These are phyloP conservation scores for Galerina marginata DNA, from an alignment of 768 basidiomycete species.

Conservation along the genomic window DNA sequence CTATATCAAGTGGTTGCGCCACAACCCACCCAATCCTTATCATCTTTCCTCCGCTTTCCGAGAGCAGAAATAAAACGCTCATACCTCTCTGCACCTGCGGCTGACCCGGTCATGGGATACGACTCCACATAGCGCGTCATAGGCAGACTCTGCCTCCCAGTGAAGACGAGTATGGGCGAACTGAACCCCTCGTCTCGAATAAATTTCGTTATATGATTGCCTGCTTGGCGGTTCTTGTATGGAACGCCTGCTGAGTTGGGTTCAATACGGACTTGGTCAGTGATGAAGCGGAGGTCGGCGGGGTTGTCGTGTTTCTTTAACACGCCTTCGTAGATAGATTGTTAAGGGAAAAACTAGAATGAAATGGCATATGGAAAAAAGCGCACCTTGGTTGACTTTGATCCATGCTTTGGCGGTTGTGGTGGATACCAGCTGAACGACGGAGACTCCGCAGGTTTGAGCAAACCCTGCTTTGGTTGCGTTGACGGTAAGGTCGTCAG, in stretches of 20 bases:
- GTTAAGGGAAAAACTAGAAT: neutral
- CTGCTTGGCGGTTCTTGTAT: conserved; percentile 10
- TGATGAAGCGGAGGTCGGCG: conserved; percentile 13
- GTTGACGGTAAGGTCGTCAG: conserved; percentile 26
- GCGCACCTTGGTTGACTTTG: conserved; percentile 27
- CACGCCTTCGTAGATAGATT: conserved; percentile 1
- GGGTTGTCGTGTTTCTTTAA: conserved; percentile 15
- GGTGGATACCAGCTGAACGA: conserved; percentile 28
- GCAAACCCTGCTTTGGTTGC: conserved; percentile 23
- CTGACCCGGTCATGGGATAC: conserved; percentile 12
- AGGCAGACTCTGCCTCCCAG: neutral
- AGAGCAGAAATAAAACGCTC: conserved; percentile 15
- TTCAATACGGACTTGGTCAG: conserved; percentile 17
- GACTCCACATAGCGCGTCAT: conserved; percentile 14
- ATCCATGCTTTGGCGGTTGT: conserved; percentile 31
- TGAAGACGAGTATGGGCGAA: conserved; percentile 17
- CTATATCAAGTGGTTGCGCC: neutral
- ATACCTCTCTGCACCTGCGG: conserved; percentile 5
- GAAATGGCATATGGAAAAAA: too few species aligned
- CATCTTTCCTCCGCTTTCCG: conserved; percentile 12
- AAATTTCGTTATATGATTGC: conserved; percentile 14
- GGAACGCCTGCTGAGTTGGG: neutral
- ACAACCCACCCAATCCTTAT: conserved; percentile 19
- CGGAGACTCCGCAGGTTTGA: conserved; percentile 19
- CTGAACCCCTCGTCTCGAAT: conserved; percentile 14